These are phyloP conservation scores for Alternaria solani DNA, from an alignment of 2,329 filamentous ascomycete genomes.

Conservation along the genomic window DNA sequence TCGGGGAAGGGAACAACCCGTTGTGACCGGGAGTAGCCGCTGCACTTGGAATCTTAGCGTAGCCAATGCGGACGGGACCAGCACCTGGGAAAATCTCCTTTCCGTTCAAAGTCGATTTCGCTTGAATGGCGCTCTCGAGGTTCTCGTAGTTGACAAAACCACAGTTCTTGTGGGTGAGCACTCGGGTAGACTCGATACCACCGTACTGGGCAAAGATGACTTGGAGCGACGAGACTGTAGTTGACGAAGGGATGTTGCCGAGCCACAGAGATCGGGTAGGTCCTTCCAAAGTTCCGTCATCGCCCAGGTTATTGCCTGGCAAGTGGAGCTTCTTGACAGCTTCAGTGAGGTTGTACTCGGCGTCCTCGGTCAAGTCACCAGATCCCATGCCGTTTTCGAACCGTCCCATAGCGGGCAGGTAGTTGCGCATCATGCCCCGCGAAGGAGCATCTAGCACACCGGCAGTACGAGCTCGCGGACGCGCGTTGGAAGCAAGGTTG, in stretches of 20 bases:
- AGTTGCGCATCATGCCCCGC: constrained; percentile 70
- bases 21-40: constrained; percentile 88
- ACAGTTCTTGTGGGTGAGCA: constrained; percentile 98
- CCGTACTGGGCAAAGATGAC: constrained; percentile 97
- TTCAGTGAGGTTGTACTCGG: constrained; percentile 80
- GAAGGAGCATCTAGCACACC: constrained; percentile 85
- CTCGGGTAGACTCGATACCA: constrained; percentile 86
- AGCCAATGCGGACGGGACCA: constrained; percentile 93
- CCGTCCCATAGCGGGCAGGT: constrained; percentile 67
- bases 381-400: constrained; percentile 75
- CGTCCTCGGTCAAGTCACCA: constrained; percentile 78
- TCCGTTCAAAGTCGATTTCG: constrained; percentile 87
- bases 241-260: constrained; percentile 95
- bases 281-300: constrained; percentile 83
- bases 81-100: constrained; percentile 99
- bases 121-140: constrained; percentile 87
- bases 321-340: constrained; percentile 76
- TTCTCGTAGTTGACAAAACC: constrained; percentile 98
- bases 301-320: constrained; percentile 69
- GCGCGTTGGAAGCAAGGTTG: constrained; percentile 79
- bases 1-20: constrained; percentile 87
- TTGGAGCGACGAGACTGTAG: constrained; percentile 90
- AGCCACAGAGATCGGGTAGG: constrained; percentile 96
- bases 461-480: constrained; percentile 89
- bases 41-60: constrained; percentile 92